phyloP scores from a whole-genome alignment of 2,329 filamentous ascomycete genomes.

The Penicillium sp. region DNA sequence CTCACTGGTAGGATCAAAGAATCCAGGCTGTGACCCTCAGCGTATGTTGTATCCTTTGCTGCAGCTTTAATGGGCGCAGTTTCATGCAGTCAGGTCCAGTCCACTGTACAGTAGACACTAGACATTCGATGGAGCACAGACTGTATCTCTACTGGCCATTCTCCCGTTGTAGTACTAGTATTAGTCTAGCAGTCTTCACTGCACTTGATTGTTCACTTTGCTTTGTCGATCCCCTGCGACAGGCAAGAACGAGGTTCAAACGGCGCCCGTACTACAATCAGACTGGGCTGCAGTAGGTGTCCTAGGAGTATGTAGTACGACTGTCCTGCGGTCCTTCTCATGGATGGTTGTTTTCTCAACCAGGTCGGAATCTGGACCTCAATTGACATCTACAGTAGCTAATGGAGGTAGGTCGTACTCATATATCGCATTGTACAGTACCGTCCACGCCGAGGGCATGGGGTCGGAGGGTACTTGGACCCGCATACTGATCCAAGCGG shows the following conservation, averaged over 20 bases:
- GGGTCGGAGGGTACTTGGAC: slow-evolving; percentile 9
- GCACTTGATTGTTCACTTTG: slow-evolving; percentile 9
- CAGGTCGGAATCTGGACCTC: too few relatives aligned
- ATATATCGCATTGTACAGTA: neutral
- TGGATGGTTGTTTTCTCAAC: too few relatives aligned
- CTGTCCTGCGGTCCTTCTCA: too few relatives aligned
- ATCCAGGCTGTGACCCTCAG: neutral
- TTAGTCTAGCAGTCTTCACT: slow-evolving; percentile 3
- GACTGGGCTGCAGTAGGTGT: too few relatives aligned
- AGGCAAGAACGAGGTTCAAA: too few relatives aligned
- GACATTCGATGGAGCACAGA: too few relatives aligned
- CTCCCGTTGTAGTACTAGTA: too few relatives aligned
- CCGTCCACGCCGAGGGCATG: slow-evolving; percentile 10
- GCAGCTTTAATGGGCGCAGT: neutral
- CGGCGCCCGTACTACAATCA: too few relatives aligned
- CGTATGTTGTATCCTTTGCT: neutral
- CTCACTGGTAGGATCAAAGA: neutral
- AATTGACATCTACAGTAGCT: slow-evolving; percentile 4
- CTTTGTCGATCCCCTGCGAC: slow-evolving; percentile 11
- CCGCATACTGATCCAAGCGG: slow-evolving; percentile 13
- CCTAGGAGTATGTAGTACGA: too few relatives aligned
- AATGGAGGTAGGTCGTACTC: neutral
- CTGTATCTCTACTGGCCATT: too few relatives aligned
- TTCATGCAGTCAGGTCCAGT: neutral
- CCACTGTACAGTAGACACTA: neutral